Conservation (phyloP, 768 basidiomycete species). For the Naganishia vaughanmartiniae region DNA sequence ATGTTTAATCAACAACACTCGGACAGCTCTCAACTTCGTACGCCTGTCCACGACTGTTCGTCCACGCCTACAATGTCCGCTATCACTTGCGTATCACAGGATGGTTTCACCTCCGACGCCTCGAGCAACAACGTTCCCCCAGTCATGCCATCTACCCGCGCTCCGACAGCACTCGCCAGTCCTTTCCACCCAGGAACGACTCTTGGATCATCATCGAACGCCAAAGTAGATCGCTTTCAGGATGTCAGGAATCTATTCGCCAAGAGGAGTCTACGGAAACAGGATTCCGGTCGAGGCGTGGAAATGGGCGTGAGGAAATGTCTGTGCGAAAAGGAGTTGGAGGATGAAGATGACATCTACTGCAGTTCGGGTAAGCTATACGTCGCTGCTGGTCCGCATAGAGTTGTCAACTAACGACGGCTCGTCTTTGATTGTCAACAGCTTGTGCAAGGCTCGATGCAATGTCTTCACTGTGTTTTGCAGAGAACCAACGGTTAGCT, state of each 20-base stretch:
- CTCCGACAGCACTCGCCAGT: constrained; percentile 6
- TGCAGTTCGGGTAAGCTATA: constrained; percentile 44
- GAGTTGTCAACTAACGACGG: background rate
- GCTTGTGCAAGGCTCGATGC: constrained; percentile 49
- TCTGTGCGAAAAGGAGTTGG: constrained; percentile 40
- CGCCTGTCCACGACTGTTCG: background rate
- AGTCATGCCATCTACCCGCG: background rate
- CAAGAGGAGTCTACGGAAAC: constrained; percentile 9
- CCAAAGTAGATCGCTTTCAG: constrained; percentile 21
- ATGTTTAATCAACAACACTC: background rate
- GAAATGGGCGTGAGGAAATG: constrained; percentile 28
- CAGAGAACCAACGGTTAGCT: constrained; percentile 30
- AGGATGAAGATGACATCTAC: constrained; percentile 43
- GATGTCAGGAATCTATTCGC: constrained; percentile 19
- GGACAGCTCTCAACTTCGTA: constrained; percentile 2
- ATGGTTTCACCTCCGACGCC: background rate
- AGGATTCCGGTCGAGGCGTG: background rate
- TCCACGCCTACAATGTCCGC: background rate
- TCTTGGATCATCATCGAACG: background rate
- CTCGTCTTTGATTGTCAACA: constrained; percentile 11
- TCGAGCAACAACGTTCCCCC: background rate
- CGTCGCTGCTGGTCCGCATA: background rate
- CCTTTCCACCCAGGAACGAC: constrained; percentile 19
- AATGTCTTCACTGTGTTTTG: constrained; percentile 49
- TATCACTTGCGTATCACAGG: background rate